Base-by-base conservation (phyloP, 352 stramenopile genomes). In the Globisporangium cystogenes region DNA sequence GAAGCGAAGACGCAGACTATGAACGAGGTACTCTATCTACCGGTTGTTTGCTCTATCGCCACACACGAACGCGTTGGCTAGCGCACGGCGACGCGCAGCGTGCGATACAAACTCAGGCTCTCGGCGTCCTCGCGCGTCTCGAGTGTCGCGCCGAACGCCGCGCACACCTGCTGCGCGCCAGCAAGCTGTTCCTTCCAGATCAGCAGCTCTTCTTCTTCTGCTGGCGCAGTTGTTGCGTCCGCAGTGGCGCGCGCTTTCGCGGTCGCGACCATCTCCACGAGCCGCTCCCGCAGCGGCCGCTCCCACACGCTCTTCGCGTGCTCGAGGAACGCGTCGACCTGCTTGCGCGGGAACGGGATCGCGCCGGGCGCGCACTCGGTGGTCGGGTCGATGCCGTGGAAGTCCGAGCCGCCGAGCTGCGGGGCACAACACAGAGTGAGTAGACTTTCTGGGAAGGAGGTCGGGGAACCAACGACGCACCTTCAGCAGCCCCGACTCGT, bases 321-420 rank as follows among this genome's bases (percentile, higher is more conserved):
- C 40, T 66, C 74, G 12, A 94, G 64, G 50, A 94, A 94, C 2
- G 57, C 46, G 11, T 94, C 77, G 5, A 94, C 53, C 36, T 92
- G 77, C 27, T 78, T 60, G 37, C 76, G 72, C 7, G 83, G 81
- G 49, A 94, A 80, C 0, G 82, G 82, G 23, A 94, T 89, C 21
- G 72, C 77, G n/a, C 83, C 83, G 7, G 83, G 83, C 7, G 75
- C 67, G 50, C 74, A 71, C 63, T 94, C 83, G 1, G 68, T 86
- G 8, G 56, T 75, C 6, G 75, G 65, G 24, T 94, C 75, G 55
- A 92, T 92, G 26, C 81, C 83, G 50, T 94, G 83, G 50, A 90
- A 94, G 53, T 92, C 79, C n/a, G 83, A 91, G 2, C 81, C 83
- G 46, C 83, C 83, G 49, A 89, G 64, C 82, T 93, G 44, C 36